phyloP scores from a whole-genome alignment of 2,329 filamentous ascomycete species.

The Eurotiales sp. region DNA sequence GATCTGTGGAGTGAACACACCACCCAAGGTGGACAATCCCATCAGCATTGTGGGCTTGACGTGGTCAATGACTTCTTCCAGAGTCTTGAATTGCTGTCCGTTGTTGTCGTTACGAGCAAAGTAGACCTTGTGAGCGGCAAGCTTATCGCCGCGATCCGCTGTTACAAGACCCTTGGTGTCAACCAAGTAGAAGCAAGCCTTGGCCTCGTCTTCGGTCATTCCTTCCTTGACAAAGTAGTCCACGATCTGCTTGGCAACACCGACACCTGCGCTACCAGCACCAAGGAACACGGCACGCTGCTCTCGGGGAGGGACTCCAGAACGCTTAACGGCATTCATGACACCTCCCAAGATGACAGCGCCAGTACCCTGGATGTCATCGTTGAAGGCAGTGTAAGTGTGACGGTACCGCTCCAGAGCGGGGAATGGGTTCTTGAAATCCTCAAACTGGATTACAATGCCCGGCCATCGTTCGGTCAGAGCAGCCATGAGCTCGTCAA shows the following conservation, averaged over 20 bases:
- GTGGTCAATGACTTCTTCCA: conserved; percentile 89
- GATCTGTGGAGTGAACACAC: conserved; percentile 86
- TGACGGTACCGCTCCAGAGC: conserved; percentile 87
- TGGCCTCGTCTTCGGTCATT: conserved; percentile 79
- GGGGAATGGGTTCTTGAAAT: conserved; percentile 96
- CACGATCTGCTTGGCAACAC: conserved; percentile 95
- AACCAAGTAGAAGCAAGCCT: conserved; percentile 92
- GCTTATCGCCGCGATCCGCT: conserved; percentile 83
- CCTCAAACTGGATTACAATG: conserved; percentile 87
- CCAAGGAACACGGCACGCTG: conserved; percentile 96
- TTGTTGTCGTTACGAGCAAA: conserved; percentile 64
- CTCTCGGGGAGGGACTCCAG: conserved; percentile 78
- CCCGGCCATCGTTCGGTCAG: conserved; percentile 71
- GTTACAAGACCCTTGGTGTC: conserved; percentile 97
- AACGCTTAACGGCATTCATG: conserved; percentile 74
- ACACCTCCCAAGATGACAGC: conserved; percentile 87
- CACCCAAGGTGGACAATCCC: conserved; percentile 89
- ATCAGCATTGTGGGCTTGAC: conserved; percentile 93
- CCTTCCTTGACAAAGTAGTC: conserved; percentile 95
- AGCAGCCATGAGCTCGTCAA: conserved; percentile 96
- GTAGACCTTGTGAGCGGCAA: conserved; percentile 81
- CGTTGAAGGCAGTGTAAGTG: conserved; percentile 93
- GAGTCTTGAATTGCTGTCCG: conserved; percentile 65
- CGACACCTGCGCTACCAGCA: conserved; percentile 90
- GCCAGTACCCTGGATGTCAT: conserved; percentile 96